These are phyloP conservation scores for Protostelium mycophagum DNA, from an alignment of 78 protist genomes.

Conservation along the genomic window DNA sequence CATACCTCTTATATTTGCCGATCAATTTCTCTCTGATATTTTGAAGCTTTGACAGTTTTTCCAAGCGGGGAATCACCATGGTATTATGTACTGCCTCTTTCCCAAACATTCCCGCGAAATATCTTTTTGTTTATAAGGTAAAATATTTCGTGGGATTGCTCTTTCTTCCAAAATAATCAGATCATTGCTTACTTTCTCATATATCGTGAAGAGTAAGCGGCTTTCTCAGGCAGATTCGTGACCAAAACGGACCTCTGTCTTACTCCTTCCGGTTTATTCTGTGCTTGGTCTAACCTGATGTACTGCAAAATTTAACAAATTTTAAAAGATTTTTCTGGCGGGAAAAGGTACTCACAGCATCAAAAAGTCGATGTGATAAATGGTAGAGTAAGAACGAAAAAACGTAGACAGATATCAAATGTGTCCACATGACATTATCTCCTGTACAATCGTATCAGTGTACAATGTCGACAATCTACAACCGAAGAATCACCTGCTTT, in stretches of 20 bases:
- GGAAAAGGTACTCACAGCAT: background rate
- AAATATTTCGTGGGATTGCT: background rate
- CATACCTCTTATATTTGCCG: background rate
- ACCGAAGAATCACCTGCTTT: background rate
- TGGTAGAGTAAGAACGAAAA: background rate
- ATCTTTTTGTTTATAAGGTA: background rate
- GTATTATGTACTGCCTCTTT: background rate
- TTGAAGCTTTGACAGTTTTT: background rate
- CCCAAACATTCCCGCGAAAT: background rate
- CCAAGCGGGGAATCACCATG: background rate
- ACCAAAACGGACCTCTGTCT: background rate
- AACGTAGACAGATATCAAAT: background rate
- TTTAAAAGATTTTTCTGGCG: background rate
- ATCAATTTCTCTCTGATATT: background rate
- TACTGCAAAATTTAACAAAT: background rate
- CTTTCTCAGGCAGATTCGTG: background rate
- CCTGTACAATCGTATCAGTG: background rate
- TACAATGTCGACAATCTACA: background rate
- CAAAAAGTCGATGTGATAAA: background rate
- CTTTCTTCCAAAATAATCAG: too few species aligned
- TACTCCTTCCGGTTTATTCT: background rate
- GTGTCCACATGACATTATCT: background rate
- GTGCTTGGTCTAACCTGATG: background rate
- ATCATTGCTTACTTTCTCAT: background rate
- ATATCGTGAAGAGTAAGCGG: background rate